Evolutionary conservation across 352 stramenopile genomes (phyloP).

Genomic region (Thalassiosira mediterranea): DNA sequence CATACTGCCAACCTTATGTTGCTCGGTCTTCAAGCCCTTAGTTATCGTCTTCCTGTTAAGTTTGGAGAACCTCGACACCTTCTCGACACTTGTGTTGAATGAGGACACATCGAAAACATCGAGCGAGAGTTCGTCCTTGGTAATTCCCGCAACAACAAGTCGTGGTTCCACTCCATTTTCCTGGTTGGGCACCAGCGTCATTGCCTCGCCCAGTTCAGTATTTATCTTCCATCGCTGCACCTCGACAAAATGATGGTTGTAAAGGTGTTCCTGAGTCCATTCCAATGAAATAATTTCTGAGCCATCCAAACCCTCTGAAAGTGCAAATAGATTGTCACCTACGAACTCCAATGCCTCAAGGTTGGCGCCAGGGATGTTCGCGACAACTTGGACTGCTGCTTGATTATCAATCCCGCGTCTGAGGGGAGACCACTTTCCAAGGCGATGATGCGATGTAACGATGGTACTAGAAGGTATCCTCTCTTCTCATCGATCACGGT

Average conservation of each 20-base stretch:
- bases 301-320: conserved; percentile 28
- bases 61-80: not conserved
- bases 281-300: conserved; percentile 26
- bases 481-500: conserved; percentile 15
- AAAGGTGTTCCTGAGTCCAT: conserved; percentile 4
- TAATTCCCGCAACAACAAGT: conserved; percentile 12
- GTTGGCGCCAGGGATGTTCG: conserved; percentile 11
- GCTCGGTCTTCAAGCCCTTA: conserved; percentile 13
- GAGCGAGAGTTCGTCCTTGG: conserved; percentile 9
- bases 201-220: conserved; percentile 2
- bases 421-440: not conserved
- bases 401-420: conserved; percentile 4
- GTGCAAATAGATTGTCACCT: conserved; percentile 17
- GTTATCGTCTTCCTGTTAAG: conserved; percentile 21
- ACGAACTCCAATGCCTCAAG: conserved; percentile 21
- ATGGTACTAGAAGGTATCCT: conserved; percentile 9
- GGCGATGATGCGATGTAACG: conserved; percentile 13
- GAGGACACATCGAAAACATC: conserved; percentile 12
- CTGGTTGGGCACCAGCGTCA: conserved; percentile 9
- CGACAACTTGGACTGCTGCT: conserved; percentile 1
- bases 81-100: not conserved
- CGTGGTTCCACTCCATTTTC: not conserved
- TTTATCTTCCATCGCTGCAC: conserved; percentile 19
- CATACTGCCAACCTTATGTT: conserved; percentile 22
- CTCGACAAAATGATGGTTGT: no score